Evolutionary conservation across 2,329 filamentous ascomycete genomes (phyloP), one percentile per base, ranked within the genome.

Genomic region (Arthrobotrys musiformis): DNA sequence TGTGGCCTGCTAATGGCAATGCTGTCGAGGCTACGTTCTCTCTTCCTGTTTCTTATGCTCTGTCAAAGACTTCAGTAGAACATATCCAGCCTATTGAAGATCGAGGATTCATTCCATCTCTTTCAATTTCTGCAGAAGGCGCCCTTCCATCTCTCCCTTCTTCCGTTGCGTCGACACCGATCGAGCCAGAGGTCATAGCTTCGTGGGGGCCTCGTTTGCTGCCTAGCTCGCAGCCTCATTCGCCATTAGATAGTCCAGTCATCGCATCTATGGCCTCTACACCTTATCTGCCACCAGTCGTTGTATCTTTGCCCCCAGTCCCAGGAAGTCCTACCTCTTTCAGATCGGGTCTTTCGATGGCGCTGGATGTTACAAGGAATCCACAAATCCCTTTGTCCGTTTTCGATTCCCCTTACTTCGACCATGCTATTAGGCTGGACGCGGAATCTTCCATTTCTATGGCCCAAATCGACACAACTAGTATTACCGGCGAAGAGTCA

Each of bases 151-250:
- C n/a, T 8, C 50, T 61, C 4, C 72, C 72, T 13, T 19, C 56
- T 22, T 52, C 48, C 1, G 37, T 54, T 6, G 46, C 64, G 0
- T 28, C 64, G 4, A 67, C 60, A 2, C 70, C 70, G 3, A 7
- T 54, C 5, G 46, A 19, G n/a, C 17, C 19, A n/a, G 40, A 37
- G n/a, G n/a, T 37, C 15, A 22, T 11, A 17, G 17, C 4, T 5
- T 15, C 58, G 7, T 50, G 48, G 15, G 24, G 15, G 8, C 7
- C 30, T 13, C 46, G 52, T 4, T 37, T 50, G 2, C 24, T 76
- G 15, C 73, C 73, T 8, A 42, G 46, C 8, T 77, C 73, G 1
- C 50, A 62, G n/a, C n/a, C 70, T 4, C 60, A 60, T 19, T 77
- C 66, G 11, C 61, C 66, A 28, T 54, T 62, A n/a, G 37, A 24